Conservation (phyloP, 1,139 yeast species). For the Suhomyces guaymorum region DNA sequence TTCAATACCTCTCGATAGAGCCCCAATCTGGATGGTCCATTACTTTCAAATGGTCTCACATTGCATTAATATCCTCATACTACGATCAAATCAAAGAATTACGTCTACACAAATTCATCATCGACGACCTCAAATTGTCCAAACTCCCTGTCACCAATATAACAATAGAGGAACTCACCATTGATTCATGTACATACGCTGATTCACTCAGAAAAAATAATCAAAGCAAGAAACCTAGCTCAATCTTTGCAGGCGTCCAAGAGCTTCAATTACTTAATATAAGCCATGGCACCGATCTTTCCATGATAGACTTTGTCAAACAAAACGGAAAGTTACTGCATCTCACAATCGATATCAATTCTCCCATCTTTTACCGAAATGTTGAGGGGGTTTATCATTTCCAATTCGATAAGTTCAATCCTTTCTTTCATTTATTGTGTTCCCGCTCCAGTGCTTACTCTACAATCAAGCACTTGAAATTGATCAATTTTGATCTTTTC, state of each 20-base stretch:
- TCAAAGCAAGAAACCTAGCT: conserved; percentile 11
- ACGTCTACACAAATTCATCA: conserved; percentile 46
- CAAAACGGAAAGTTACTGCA: conserved; percentile 27
- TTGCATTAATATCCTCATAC: conserved; percentile 33
- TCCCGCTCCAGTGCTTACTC: conserved; percentile 40
- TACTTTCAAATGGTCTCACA: conserved; percentile 36
- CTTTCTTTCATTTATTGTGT: conserved; percentile 46
- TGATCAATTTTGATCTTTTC: conserved; percentile 39
- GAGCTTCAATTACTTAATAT: conserved; percentile 39
- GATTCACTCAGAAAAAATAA: conserved; percentile 20
- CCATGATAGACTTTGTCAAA: conserved; percentile 47
- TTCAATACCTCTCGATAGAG: conserved; percentile 29
- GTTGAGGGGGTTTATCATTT: conserved; percentile 21
- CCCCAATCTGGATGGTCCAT: conserved; percentile 54
- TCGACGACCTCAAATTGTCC: conserved; percentile 37
- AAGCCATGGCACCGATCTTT: conserved; percentile 45
- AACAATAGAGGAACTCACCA: conserved; percentile 22
- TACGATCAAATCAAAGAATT: conserved; percentile 49
- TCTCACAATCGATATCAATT: conserved; percentile 49
- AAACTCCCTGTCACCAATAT: conserved; percentile 12
- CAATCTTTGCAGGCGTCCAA: conserved; percentile 38
- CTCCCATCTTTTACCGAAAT: conserved; percentile 45
- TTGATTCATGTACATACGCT: conserved; percentile 30
- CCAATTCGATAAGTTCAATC: conserved; percentile 39
- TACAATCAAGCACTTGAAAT: conserved; percentile 26